These are phyloP conservation scores for Posidonia australis DNA, from an alignment of 106 monocot genomes.

Conservation along the genomic window DNA sequence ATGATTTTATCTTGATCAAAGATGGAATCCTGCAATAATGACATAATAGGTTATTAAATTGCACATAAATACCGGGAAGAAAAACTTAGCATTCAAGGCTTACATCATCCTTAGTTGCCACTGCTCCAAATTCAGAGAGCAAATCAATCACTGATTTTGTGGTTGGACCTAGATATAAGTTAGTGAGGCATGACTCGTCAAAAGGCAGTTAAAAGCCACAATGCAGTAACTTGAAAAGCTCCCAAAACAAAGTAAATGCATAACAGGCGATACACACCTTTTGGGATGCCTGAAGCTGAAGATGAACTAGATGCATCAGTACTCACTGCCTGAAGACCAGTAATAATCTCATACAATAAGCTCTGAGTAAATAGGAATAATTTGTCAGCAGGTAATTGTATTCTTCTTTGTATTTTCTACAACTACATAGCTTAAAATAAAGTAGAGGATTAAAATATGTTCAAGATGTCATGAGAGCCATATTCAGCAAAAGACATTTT, in stretches of 20 bases:
- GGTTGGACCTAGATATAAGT: constrained; percentile 23
- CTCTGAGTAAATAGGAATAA: constrained; percentile 26
- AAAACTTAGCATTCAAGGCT: constrained; percentile 5
- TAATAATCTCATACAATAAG: constrained; percentile 80
- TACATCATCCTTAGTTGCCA: constrained; percentile 40
- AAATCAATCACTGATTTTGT: constrained; percentile 85
- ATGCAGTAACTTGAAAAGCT: background rate
- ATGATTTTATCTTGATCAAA: constrained; percentile 40
- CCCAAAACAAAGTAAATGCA: background rate
- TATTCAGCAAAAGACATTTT: too few relatives aligned
- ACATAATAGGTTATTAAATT: background rate
- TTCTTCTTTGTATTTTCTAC: too few relatives aligned
- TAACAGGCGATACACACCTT: constrained; percentile 23
- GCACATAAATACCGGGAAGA: background rate
- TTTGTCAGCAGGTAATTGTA: too few relatives aligned
- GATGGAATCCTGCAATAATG: constrained; percentile 40
- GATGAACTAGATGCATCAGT: constrained; percentile 74
- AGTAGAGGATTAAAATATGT: too few relatives aligned
- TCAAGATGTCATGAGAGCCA: too few relatives aligned
- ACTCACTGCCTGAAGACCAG: constrained; percentile 36
- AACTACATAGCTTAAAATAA: too few relatives aligned
- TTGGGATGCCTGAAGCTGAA: constrained; percentile 46
- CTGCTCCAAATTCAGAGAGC: constrained; percentile 53
- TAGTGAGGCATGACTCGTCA: background rate
- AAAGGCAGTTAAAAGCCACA: background rate